A percentile compares a stretch with the other conserved stretches of the same genome.
phyloP scores from a whole-genome alignment of 2,329 filamentous ascomycete genomes.

The Phyllosticta citrichinensis region DNA sequence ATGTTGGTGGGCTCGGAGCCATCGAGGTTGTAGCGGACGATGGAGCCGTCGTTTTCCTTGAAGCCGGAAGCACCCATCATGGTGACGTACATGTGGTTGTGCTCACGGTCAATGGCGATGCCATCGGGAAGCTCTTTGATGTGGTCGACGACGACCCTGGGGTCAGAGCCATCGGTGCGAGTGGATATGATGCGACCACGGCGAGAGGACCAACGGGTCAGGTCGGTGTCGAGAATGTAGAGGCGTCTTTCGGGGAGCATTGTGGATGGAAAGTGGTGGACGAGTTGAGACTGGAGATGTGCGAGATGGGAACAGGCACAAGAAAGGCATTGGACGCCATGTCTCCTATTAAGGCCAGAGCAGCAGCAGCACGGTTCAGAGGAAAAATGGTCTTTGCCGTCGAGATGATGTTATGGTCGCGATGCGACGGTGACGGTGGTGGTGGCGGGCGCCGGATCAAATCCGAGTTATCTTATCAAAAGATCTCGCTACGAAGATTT shows the following conservation, averaged over 20 bases:
- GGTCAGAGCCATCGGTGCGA: conserved; percentile 11
- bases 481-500: not conserved
- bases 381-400: not conserved
- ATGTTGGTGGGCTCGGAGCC: conserved; percentile 37
- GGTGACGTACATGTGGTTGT: conserved; percentile 22
- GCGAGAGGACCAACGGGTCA: conserved; percentile 1
- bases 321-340: not conserved
- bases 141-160: conserved; percentile 7
- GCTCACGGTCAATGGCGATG: conserved; percentile 18
- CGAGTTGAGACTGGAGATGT: not conserved
- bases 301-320: not conserved
- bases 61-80: conserved; percentile 15
- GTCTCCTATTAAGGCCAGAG: not conserved
- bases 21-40: conserved; percentile 40
- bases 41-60: conserved; percentile 29
- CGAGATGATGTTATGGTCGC: not conserved
- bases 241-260: conserved; percentile 1
- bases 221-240: conserved; percentile 12
- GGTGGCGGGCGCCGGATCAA: not conserved
- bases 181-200: conserved; percentile 14
- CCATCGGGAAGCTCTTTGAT: conserved; percentile 21
- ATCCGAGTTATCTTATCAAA: not conserved
- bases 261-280: not conserved
- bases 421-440: not conserved
- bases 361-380: not conserved